A percentile compares a stretch with the other conserved stretches of the same genome.
phyloP scores from a whole-genome alignment of 345 rosid genomes.

The Balakata baccata region DNA sequence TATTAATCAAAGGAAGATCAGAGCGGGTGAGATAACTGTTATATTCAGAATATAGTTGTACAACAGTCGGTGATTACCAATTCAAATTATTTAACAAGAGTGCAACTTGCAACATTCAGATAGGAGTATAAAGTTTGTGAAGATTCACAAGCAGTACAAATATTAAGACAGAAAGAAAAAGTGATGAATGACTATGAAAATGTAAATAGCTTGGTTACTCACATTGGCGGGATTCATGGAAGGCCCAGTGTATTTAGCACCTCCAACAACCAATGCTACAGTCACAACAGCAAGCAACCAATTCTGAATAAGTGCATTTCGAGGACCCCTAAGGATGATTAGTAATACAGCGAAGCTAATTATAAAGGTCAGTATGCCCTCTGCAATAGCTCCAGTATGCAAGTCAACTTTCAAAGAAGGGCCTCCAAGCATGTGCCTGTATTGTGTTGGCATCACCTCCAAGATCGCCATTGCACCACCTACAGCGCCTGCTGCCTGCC shows the following conservation, averaged over 20 bases:
- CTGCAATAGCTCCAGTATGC: conserved; percentile 84
- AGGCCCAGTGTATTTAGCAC: conserved; percentile 76
- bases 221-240: conserved; percentile 99
- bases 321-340: conserved; percentile 75
- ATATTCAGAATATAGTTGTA: neutral
- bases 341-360: conserved; percentile 66
- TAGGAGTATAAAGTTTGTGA: neutral
- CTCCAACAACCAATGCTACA: conserved; percentile 53
- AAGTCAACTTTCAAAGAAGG: conserved; percentile 67
- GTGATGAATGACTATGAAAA: neutral
- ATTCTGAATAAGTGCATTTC: conserved; percentile 40
- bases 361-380: conserved; percentile 75
- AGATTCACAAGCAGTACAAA: neutral
- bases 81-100: neutral
- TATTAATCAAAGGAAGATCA: neutral
- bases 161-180: neutral
- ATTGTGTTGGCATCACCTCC: conserved; percentile 70
- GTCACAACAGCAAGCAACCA: conserved; percentile 69
- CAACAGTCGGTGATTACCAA: neutral
- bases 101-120: neutral
- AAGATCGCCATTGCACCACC: conserved; percentile 76
- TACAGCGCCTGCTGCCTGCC: conserved; percentile 90
- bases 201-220: conserved; percentile 34
- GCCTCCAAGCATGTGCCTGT: conserved; percentile 66
- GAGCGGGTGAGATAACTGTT: neutral